A percentile compares a stretch with the other conserved stretches of the same genome.
Conservation (phyloP, 345 rosid genomes). For the Microthlaspi erraticum region DNA sequence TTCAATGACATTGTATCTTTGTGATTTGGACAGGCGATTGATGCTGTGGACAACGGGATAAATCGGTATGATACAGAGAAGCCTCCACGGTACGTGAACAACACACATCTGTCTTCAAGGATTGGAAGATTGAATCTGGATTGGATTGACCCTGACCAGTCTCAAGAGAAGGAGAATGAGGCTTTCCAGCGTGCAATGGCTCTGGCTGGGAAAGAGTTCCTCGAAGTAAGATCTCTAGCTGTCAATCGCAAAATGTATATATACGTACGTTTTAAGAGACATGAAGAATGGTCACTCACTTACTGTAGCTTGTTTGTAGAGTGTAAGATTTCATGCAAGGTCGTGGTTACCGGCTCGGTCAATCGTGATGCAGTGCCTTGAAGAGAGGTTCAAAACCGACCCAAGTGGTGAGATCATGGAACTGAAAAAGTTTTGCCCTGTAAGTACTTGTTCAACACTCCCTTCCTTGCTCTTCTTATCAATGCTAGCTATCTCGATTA, state of each 20-base stretch:
- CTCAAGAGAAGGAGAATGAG: conserved; percentile 83
- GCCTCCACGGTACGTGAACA: conserved; percentile 90
- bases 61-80: conserved; percentile 77
- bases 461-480: not conserved
- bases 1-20: no score
- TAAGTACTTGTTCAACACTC: conserved; percentile 49
- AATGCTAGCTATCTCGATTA: not conserved
- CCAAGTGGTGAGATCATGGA: conserved; percentile 91
- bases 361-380: conserved; percentile 76
- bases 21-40: conserved; percentile 59
- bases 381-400: conserved; percentile 62
- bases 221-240: conserved; percentile 58
- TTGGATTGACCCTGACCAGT: conserved; percentile 92
- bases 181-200: conserved; percentile 83
- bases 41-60: conserved; percentile 89
- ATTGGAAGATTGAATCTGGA: conserved; percentile 87
- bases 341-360: conserved; percentile 95
- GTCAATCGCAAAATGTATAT: not conserved
- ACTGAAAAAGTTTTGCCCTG: conserved; percentile 69
- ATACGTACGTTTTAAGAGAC: not conserved
- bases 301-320: conserved; percentile 48
- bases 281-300: conserved; percentile 12
- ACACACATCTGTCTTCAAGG: conserved; percentile 81
- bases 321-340: conserved; percentile 67
- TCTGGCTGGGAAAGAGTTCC: conserved; percentile 81